phyloP scores from a whole-genome alignment of 2,329 filamentous ascomycete genomes.

The Penicillium palitans region DNA sequence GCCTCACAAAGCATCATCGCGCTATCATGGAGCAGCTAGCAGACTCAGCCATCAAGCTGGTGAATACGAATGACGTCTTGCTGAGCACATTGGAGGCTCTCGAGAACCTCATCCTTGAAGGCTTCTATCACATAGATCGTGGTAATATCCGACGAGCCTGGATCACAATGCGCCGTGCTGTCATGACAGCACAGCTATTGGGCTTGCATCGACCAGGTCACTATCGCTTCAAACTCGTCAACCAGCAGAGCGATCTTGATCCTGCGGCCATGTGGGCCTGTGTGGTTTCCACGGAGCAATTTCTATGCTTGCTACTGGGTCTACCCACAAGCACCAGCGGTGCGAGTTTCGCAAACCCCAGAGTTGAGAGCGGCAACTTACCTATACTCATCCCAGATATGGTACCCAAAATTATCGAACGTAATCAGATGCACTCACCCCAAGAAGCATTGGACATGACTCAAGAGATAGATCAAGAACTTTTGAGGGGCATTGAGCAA shows the following conservation, averaged over 20 bases:
- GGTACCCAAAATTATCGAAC: conserved; percentile 41
- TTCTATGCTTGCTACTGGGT: conserved; percentile 42
- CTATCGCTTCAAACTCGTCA: conserved; percentile 15
- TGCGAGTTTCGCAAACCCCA: conserved; percentile 19
- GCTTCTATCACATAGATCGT: conserved; percentile 36
- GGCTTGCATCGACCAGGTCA: conserved; percentile 35
- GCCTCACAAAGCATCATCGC: conserved; percentile 31
- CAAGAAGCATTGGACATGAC: conserved; percentile 28
- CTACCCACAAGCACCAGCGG: conserved; percentile 34
- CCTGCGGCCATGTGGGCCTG: conserved; percentile 39
- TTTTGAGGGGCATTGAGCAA: conserved; percentile 33
- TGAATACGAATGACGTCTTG: conserved; percentile 40
- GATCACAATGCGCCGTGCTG: conserved; percentile 38
- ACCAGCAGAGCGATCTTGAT: conserved; percentile 10
- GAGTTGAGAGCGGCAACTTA: conserved; percentile 11
- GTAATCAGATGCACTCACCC: conserved; percentile 32
- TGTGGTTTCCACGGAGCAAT: conserved; percentile 40
- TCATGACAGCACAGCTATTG: conserved; percentile 43
- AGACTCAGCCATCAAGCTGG: conserved; percentile 7
- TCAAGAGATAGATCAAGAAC: conserved; percentile 35
- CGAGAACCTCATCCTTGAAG: conserved; percentile 44
- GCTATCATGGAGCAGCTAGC: conserved; percentile 12
- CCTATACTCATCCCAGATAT: conserved; percentile 30
- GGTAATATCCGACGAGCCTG: conserved; percentile 44
- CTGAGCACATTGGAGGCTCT: conserved; percentile 40